phyloP scores from a whole-genome alignment of 345 rosid species.

The Rhizophora mangle region DNA sequence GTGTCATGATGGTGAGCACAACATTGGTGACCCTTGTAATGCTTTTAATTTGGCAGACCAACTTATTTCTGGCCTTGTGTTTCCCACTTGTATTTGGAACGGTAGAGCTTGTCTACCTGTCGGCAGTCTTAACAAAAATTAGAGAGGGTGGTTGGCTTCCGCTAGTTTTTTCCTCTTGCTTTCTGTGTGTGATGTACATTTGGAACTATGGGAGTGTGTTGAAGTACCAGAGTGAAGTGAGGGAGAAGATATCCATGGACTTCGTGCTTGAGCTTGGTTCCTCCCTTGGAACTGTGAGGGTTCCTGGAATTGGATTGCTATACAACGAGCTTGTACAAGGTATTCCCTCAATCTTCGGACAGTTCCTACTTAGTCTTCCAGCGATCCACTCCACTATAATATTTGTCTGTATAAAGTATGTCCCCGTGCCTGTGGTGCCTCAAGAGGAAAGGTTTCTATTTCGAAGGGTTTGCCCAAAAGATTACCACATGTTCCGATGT shows the following conservation, averaged over 20 bases:
- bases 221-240: slow-evolving; percentile 88
- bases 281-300: slow-evolving; percentile 74
- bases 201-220: slow-evolving; percentile 96
- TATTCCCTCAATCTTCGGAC: slow-evolving; percentile 81
- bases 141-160: slow-evolving; percentile 95
- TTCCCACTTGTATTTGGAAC: slow-evolving; percentile 84
- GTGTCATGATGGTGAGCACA: slow-evolving; percentile 92
- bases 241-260: slow-evolving; percentile 86
- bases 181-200: slow-evolving; percentile 75
- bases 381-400: slow-evolving; percentile 87
- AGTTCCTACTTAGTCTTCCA: slow-evolving; percentile 79
- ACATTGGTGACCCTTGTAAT: slow-evolving; percentile 82
- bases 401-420: slow-evolving; percentile 91
- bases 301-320: slow-evolving; percentile 81
- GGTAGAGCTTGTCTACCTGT: slow-evolving; percentile 70
- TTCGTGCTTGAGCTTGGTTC: slow-evolving; percentile 83
- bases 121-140: slow-evolving; percentile 75
- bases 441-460: slow-evolving; percentile 88
- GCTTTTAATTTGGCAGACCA: slow-evolving; percentile 95
- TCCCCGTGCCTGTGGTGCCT: slow-evolving; percentile 88
- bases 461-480: slow-evolving; percentile 83
- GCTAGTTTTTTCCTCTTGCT: slow-evolving; percentile 64
- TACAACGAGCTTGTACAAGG: slow-evolving; percentile 93
- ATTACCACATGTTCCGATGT: slow-evolving; percentile 90
- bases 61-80: slow-evolving; percentile 66